Percentiles rank a stretch among this genome's conserved stretches.
These are phyloP conservation scores for Tricholoma saponaceum DNA, from an alignment of 768 basidiomycete species.

Conservation along the genomic window DNA sequence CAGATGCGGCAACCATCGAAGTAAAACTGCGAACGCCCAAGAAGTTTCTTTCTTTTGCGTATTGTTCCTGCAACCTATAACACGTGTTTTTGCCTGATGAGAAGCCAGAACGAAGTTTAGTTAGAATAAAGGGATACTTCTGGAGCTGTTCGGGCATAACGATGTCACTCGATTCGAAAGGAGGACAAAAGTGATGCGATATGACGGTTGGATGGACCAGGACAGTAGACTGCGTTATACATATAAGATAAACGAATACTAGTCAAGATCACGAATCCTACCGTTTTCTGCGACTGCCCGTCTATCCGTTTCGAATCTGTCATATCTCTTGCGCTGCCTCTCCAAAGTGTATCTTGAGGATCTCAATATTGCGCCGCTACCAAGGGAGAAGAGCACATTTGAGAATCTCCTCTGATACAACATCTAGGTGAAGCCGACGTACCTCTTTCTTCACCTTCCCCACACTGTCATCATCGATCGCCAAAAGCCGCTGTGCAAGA, in stretches of 20 bases:
- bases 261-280: slow-evolving; percentile 28
- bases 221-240: slow-evolving; percentile 47
- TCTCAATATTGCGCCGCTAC: slow-evolving; percentile 89
- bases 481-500: slow-evolving; percentile 81
- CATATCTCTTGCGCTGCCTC: slow-evolving; percentile 88
- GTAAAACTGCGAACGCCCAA: too few relatives aligned
- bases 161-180: slow-evolving; percentile 68
- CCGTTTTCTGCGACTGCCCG: slow-evolving; percentile 68
- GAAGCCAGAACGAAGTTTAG: slow-evolving; percentile 2
- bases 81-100: too few relatives aligned
- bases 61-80: slow-evolving; percentile 66
- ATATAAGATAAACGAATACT: neutral
- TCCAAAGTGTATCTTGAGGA: slow-evolving; percentile 93
- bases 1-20: slow-evolving; percentile 86
- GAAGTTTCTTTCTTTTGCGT: slow-evolving; percentile 70
- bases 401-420: neutral
- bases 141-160: slow-evolving; percentile 84
- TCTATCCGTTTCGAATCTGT: slow-evolving; percentile 90
- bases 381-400: slow-evolving; percentile 3
- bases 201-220: slow-evolving; percentile 88
- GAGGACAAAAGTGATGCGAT: slow-evolving; percentile 94
- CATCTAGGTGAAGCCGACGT: neutral
- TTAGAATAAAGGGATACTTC: slow-evolving; percentile 44
- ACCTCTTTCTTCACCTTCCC: slow-evolving; percentile 77
- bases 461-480: slow-evolving; percentile 73